Conservation (phyloP, 1,139 yeast species). For the Lodderomyces theae region DNA sequence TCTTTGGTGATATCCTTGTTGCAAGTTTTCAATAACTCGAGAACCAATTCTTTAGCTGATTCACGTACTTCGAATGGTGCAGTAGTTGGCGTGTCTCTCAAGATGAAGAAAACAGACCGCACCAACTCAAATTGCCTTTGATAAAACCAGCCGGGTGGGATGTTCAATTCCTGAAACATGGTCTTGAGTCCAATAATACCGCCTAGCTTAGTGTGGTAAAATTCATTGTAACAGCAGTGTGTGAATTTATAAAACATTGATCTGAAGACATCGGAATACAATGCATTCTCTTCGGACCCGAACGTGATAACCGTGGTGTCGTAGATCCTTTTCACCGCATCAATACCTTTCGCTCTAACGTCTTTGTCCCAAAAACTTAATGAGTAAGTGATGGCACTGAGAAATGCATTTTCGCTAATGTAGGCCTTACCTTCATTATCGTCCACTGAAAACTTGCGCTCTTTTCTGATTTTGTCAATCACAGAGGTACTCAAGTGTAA, state of each 20-base stretch:
- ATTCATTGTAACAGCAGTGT: constrained; percentile 89
- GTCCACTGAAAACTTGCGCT: constrained; percentile 68
- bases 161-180: constrained; percentile 62
- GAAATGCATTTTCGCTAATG: constrained; percentile 66
- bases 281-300: constrained; percentile 63
- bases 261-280: constrained; percentile 72
- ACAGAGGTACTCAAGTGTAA: constrained; percentile 74
- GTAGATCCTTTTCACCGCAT: constrained; percentile 61
- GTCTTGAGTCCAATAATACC: constrained; percentile 83
- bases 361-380: constrained; percentile 72
- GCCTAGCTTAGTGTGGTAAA: constrained; percentile 80
- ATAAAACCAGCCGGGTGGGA: constrained; percentile 71
- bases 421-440: constrained; percentile 77
- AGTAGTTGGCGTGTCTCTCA: constrained; percentile 86
- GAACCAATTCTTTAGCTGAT: constrained; percentile 65
- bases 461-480: constrained; percentile 65
- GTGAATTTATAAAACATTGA: constrained; percentile 78
- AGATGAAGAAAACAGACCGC: constrained; percentile 82
- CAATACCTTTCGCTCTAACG: constrained; percentile 70
- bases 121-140: constrained; percentile 81
- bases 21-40: constrained; percentile 63
- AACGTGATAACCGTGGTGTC: constrained; percentile 63
- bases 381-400: constrained; percentile 76
- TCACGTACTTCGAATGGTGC: constrained; percentile 79
- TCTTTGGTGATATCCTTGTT: constrained; percentile 59